Evolutionary conservation across 2,329 filamentous ascomycete genomes (phyloP).

Genomic region (Gnomoniopsis sp.): DNA sequence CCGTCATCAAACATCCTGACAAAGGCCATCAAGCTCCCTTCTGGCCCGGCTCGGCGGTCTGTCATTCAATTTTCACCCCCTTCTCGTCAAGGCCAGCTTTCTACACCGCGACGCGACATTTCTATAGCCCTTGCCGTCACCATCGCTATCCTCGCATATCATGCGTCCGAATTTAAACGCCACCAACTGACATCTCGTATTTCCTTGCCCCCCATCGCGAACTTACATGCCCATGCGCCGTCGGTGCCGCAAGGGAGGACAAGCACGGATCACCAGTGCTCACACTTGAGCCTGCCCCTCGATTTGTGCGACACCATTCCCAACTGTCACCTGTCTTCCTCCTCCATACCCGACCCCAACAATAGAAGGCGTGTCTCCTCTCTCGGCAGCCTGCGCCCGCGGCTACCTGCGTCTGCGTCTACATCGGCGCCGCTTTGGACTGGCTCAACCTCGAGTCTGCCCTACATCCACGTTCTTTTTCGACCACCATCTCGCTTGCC

Average conservation of each 20-base stretch:
- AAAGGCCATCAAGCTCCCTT: neutral
- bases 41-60: neutral
- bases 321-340: conserved; percentile 7
- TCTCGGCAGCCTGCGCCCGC: conserved; percentile 12
- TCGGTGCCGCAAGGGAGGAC: conserved; percentile 15
- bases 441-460: neutral
- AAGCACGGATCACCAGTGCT: conserved; percentile 9
- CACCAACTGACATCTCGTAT: neutral
- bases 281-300: conserved; percentile 15
- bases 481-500: conserved; percentile 12
- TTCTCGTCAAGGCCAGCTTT: neutral
- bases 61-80: neutral
- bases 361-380: neutral
- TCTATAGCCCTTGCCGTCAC: neutral
- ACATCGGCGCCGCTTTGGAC: too few relatives aligned
- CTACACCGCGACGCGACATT: neutral
- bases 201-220: neutral
- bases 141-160: neutral
- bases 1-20: conserved; percentile 15
- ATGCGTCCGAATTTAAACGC: neutral
- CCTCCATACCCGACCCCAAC: neutral
- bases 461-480: neutral
- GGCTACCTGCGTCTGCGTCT: conserved; percentile 16
- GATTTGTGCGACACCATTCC: conserved; percentile 12
- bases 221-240: conserved; percentile 9